Conservation (phyloP, 1,284 basidiomycete species). For the Fomitiporia mediterranea region DNA sequence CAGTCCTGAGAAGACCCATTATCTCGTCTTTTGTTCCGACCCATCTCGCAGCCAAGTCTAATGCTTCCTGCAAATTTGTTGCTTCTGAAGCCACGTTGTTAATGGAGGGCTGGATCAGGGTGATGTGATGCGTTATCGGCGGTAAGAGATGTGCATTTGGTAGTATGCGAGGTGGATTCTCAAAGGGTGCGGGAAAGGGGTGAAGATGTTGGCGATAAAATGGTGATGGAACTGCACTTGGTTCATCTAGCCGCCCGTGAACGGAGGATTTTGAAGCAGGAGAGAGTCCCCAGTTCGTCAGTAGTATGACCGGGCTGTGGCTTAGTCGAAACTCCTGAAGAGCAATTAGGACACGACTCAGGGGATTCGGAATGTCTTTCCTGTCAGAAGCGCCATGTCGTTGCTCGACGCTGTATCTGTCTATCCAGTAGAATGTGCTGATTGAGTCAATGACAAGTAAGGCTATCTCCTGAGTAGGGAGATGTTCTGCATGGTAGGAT, state of each 20-base stretch:
- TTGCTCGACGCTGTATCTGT: conserved; percentile 60
- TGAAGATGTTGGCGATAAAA: conserved; percentile 51
- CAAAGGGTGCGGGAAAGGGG: conserved; percentile 39
- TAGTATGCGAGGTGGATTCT: conserved; percentile 18
- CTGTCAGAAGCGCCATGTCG: conserved; percentile 21
- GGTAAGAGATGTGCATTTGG: conserved; percentile 17
- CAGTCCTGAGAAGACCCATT: conserved; percentile 32
- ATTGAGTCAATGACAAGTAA: conserved; percentile 70
- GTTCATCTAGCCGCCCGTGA: conserved; percentile 19
- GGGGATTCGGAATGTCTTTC: conserved; percentile 28
- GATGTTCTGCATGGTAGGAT: conserved; percentile 44
- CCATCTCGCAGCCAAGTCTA: conserved; percentile 26
- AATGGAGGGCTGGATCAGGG: conserved; percentile 31
- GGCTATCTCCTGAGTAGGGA: conserved; percentile 51
- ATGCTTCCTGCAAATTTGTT: conserved; percentile 27
- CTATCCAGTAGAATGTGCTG: conserved; percentile 72
- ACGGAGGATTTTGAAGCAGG: conserved; percentile 25
- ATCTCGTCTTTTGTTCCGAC: conserved; percentile 26
- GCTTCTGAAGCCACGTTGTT: conserved; percentile 27
- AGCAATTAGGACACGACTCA: conserved; percentile 44
- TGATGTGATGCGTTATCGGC: conserved; percentile 39
- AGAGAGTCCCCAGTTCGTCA: conserved; percentile 64
- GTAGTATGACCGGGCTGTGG: conserved; percentile 48
- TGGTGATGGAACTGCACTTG: conserved; percentile 22
- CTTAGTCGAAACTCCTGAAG: conserved; percentile 47